Evolutionary conservation across 2,329 filamentous ascomycete genomes (phyloP), one percentile per base, ranked within the genome.

Genomic region (Raffaelea albimanens): DNA sequence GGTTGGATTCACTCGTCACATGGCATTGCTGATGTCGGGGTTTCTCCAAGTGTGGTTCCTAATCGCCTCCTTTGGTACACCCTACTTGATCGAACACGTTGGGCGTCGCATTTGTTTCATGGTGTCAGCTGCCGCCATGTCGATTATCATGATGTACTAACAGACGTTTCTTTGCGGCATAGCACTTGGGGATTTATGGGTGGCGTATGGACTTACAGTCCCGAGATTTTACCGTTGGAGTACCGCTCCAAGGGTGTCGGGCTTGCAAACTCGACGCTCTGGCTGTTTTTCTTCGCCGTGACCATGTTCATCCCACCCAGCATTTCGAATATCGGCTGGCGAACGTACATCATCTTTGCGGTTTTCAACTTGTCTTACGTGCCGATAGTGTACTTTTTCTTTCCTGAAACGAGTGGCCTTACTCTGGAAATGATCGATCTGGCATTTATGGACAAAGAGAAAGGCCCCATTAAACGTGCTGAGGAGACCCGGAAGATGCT

Each of bases 91-190:
- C 29, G 83, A 87, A 60, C 73, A 81, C 43, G 85, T 82, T 54
- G 83, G 83, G 34, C 74, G 83, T 45, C 81, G 82, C 55, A 80
- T 82, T 68, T 67, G 86, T 48, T 72, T 87, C 57, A 80, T 86
- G 48, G 69, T 80, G 34, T 83, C 82, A 56, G 81, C 75, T 31
- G 63, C 80, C 36, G 83, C 82, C 25, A 86, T 86, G 76, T 78
- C 74, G 3, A 52, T 77, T 11, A 85, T 81, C 67, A 87, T 87
- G 81, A 29, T 29, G 25, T 7, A 29, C 25, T 29, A 29, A 29
- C 25, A 29, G 25, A n/a, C n/a, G n/a, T n/a, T n/a, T n/a, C 25
- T 29, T 29, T 13, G 25, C 13, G 25, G 7, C 7, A 7, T 13
- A 29, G 25, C 44, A 62, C 56, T 0, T 43, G 62, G 16, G 61